Conservation (phyloP, 2,329 filamentous ascomycete genomes). For the Aphanocladium album region DNA sequence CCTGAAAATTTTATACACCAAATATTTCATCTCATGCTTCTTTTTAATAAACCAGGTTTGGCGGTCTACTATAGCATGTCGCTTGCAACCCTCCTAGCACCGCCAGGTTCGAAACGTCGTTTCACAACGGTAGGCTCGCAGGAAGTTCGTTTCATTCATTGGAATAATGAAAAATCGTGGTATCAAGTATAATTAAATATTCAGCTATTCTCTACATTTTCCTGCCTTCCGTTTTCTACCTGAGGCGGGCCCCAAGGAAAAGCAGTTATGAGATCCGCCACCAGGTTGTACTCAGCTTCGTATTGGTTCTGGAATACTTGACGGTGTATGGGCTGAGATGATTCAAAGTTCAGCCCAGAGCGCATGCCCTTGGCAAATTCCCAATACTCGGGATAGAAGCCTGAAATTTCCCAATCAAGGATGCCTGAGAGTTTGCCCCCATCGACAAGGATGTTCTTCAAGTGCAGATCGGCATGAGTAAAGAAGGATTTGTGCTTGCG, state of each 20-base stretch:
- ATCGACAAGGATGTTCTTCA: constrained; percentile 16
- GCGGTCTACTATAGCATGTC: too few species aligned
- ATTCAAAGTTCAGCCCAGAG: background rate
- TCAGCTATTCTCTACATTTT: too few species aligned
- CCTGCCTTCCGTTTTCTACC: background rate
- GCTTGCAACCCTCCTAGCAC: too few species aligned
- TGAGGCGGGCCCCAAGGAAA: background rate
- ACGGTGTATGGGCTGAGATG: background rate
- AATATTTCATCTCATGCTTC: too few species aligned
- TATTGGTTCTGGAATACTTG: background rate
- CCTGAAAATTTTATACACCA: too few species aligned
- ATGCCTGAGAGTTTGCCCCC: constrained; percentile 8
- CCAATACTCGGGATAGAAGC: constrained; percentile 19
- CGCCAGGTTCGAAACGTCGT: too few species aligned
- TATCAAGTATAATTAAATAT: too few species aligned
- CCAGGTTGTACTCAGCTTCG: background rate
- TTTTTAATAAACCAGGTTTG: too few species aligned
- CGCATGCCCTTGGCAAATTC: constrained; percentile 17
- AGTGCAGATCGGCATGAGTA: constrained; percentile 17
- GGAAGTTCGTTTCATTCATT: too few species aligned
- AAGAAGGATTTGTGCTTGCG: constrained; percentile 3
- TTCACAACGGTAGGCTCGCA: too few species aligned
- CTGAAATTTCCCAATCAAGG: constrained; percentile 17
- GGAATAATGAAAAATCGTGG: too few species aligned
- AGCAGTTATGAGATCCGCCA: background rate